A percentile compares a stretch with the other conserved stretches of the same genome.
phyloP scores from a whole-genome alignment of 495 filamentous ascomycete species.

The Glarea lozoyensis region DNA sequence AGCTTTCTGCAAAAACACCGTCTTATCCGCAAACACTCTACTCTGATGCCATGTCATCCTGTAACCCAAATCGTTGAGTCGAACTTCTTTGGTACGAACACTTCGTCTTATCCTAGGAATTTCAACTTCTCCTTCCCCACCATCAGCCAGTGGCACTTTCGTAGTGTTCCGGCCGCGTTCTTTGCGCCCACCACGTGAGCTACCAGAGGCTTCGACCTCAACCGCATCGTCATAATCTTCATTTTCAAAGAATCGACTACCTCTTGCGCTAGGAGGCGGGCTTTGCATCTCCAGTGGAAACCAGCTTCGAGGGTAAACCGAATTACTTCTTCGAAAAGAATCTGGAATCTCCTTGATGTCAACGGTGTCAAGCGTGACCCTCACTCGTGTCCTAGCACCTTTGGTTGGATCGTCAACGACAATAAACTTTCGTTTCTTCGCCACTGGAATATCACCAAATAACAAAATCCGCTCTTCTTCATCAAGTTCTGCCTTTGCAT shows the following conservation, averaged over 20 bases:
- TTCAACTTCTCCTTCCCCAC: constrained; percentile 54
- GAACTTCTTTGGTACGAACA: constrained; percentile 66
- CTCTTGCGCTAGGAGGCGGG: constrained; percentile 56
- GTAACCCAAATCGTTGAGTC: constrained; percentile 87
- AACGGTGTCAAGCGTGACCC: constrained; percentile 78
- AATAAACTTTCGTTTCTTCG: constrained; percentile 91
- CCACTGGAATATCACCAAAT: constrained; percentile 77
- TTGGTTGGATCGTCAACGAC: constrained; percentile 83
- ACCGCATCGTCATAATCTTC: constrained; percentile 52
- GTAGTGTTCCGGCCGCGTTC: constrained; percentile 45
- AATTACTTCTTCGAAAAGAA: constrained; percentile 78
- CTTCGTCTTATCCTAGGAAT: constrained; percentile 62
- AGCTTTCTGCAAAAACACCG: constrained; percentile 85
- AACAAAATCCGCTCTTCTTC: constrained; percentile 49
- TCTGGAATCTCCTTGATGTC: constrained; percentile 92
- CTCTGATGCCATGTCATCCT: constrained; percentile 94
- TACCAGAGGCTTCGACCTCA: constrained; percentile 29
- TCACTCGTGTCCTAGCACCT: constrained; percentile 68
- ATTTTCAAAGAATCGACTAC: constrained; percentile 56
- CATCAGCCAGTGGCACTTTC: constrained; percentile 66
- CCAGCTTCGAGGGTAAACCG: constrained; percentile 84
- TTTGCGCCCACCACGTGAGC: constrained; percentile 4
- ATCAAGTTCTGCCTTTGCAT: constrained; percentile 16
- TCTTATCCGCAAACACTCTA: constrained; percentile 73
- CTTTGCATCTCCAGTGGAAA: constrained; percentile 81